Percentiles rank a stretch among this genome's conserved stretches.
These are phyloP conservation scores for Lactarius hatsudake DNA, from an alignment of 768 basidiomycete genomes.

Conservation along the genomic window DNA sequence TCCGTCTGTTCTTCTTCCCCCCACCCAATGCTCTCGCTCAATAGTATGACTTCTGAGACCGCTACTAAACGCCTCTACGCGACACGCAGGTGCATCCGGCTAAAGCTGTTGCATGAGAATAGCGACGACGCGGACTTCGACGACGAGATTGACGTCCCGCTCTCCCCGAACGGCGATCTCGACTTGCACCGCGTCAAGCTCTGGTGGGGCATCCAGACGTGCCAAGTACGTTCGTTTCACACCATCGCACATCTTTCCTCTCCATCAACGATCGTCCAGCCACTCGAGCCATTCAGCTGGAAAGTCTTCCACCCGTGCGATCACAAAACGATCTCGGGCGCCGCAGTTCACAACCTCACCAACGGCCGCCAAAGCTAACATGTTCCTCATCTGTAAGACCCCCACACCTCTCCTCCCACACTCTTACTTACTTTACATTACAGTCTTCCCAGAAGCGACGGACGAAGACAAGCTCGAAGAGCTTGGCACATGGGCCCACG, in stretches of 20 bases:
- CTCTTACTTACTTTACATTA: not conserved
- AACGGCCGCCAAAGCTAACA: too few relatives aligned
- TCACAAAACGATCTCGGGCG: constrained; percentile 11
- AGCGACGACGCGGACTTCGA: constrained; percentile 3
- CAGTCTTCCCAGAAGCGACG: constrained; percentile 3
- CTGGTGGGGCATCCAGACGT: constrained; percentile 21
- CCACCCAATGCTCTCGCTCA: not conserved
- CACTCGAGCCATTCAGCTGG: constrained; percentile 23
- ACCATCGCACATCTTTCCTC: too few relatives aligned
- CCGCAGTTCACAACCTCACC: too few relatives aligned
- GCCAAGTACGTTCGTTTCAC: constrained; percentile 10
- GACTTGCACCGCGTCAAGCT: constrained; percentile 21
- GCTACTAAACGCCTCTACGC: not conserved
- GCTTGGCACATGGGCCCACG: constrained; percentile 17
- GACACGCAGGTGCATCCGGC: constrained; percentile 22
- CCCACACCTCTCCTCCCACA: not conserved
- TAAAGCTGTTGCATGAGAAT: constrained; percentile 15
- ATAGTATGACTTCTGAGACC: not conserved
- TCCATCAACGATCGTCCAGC: not conserved
- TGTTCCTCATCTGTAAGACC: constrained; percentile 1
- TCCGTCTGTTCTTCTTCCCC: not conserved
- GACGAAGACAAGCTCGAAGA: constrained; percentile 19
- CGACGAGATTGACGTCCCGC: constrained; percentile 25
- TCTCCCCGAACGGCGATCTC: constrained; percentile 22
- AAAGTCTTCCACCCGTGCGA: constrained; percentile 14